These are phyloP conservation scores for Corylus americana DNA, from an alignment of 306 rosid species.

Conservation along the genomic window DNA sequence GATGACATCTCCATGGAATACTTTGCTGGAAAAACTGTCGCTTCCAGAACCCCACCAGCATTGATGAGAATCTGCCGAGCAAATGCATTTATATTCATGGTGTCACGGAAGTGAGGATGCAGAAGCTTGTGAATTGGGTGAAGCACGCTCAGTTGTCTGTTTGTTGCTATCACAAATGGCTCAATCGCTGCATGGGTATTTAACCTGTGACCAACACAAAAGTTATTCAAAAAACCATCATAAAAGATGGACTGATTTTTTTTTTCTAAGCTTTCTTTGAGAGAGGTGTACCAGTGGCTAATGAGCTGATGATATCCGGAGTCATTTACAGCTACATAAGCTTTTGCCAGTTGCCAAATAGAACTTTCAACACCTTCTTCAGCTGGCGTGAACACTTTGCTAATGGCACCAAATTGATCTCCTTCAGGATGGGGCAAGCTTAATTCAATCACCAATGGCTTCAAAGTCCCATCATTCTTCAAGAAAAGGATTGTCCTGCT, in stretches of 20 bases:
- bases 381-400: slow-evolving; percentile 59
- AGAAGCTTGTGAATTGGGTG: slow-evolving; percentile 79
- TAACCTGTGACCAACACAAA: slow-evolving; percentile 48
- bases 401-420: slow-evolving; percentile 54
- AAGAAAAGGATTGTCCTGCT: slow-evolving; percentile 69
- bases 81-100: slow-evolving; percentile 78
- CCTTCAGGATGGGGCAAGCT: slow-evolving; percentile 66
- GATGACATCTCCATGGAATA: slow-evolving; percentile 77
- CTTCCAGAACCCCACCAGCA: slow-evolving; percentile 67
- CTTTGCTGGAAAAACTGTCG: slow-evolving; percentile 56
- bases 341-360: slow-evolving; percentile 82
- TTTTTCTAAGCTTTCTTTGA: slow-evolving; percentile 3
- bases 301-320: slow-evolving; percentile 76
- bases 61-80: slow-evolving; percentile 67
- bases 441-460: slow-evolving; percentile 74
- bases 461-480: slow-evolving; percentile 67
- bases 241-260: neutral
- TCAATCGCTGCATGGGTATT: slow-evolving; percentile 81
- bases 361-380: slow-evolving; percentile 53
- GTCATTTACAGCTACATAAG: slow-evolving; percentile 67
- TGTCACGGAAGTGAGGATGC: slow-evolving; percentile 79
- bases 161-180: slow-evolving; percentile 76
- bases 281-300: slow-evolving; percentile 64
- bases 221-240: neutral
- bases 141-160: slow-evolving; percentile 73